Base-by-base conservation (phyloP, 1,284 basidiomycete species). In the Cyathus olla region DNA sequence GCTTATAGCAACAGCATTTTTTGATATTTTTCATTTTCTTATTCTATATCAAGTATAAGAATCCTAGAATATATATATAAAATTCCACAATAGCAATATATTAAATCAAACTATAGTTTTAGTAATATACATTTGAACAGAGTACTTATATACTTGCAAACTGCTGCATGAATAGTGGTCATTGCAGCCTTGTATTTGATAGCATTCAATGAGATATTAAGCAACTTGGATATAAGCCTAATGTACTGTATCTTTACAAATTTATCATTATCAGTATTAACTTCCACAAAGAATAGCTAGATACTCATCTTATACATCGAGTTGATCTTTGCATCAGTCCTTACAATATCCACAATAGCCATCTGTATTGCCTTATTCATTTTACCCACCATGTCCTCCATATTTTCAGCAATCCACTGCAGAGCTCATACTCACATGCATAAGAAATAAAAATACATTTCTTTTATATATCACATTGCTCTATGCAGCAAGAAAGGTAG, bases 121-220 rank as follows among this genome's bases (percentile, higher is more conserved):
- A n/a, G n/a, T n/a, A n/a, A n/a, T n/a, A n/a, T n/a, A n/a, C n/a
- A n/a, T n/a, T n/a, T n/a, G n/a, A n/a, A n/a, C n/a, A n/a, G n/a
- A n/a, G n/a, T n/a, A n/a, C n/a, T n/a, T n/a, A n/a, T n/a, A n/a
- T n/a, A n/a, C n/a, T n/a, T n/a, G n/a, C n/a, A n/a, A n/a, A n/a
- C n/a, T n/a, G n/a, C n/a, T n/a, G n/a, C n/a, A n/a, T n/a, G n/a
- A n/a, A n/a, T n/a, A n/a, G n/a, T n/a, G n/a, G 95, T 98, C 8
- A 94, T 96, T 1, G 98, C 97, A 10, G 98, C 97, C 76, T 99
- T 97, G 74, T 99, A 99, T 78, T 98, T 99, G 71, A 99, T 97
- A 3, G 96, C 95, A 76, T 97, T 95, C 17, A 95, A 97, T 1
- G 94, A 84, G 9, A 94, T 93, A 71, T 94, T 94, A 60, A 99